Base-by-base conservation (phyloP, 257 asterid species). In the Nicotiana undulata region DNA sequence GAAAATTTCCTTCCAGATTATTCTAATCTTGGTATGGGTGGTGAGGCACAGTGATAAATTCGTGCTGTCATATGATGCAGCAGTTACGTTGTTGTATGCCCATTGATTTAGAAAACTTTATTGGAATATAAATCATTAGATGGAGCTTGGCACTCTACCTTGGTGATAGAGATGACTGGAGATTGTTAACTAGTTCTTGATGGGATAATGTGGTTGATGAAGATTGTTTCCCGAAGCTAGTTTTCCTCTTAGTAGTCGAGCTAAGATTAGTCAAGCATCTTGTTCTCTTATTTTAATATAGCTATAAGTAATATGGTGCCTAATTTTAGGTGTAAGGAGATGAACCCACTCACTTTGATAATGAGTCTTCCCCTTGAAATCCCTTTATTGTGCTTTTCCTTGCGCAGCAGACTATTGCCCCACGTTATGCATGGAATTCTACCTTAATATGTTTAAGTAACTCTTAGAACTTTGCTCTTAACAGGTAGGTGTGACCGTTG, bases 401-500 rank as follows among this genome's bases (percentile, higher is more conserved):
- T 44, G 59, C 1, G 3, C 37, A 70, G 22, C 20, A 22, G 59
- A 32, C 22, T 70, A 13, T 70, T 12, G 7, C 22, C 77, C 22
- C 59, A 70, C 0, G 20, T 72, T 24, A 13, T 52, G n/a, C 61
- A 46, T 29, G 34, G 9, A 46, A 46, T 72, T 44, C 74, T 18
- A 64, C 22, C 31, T 9, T 8, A 55, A 49, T 53, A n/a, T 40
- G 63, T 31, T 79, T 55, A 16, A 58, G 29, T 65, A 58, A 18
- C 20, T 56, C 60, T 34, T 6, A 72, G 8, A 72, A 12, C 8
- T 53, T 56, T n/a, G 16, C 18, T 37, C 72, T 83, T 75, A 63
- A 85, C 92, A 96, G 99, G 98, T 92, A 22, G 99, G 98, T 78
- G 85, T 91, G 65, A 88, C 94, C 79, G 82, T 94, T 81, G 95